A percentile compares a stretch with the other conserved stretches of the same genome.
Conservation (phyloP, 2,329 filamentous ascomycete genomes). For the Ustulina deusta region DNA sequence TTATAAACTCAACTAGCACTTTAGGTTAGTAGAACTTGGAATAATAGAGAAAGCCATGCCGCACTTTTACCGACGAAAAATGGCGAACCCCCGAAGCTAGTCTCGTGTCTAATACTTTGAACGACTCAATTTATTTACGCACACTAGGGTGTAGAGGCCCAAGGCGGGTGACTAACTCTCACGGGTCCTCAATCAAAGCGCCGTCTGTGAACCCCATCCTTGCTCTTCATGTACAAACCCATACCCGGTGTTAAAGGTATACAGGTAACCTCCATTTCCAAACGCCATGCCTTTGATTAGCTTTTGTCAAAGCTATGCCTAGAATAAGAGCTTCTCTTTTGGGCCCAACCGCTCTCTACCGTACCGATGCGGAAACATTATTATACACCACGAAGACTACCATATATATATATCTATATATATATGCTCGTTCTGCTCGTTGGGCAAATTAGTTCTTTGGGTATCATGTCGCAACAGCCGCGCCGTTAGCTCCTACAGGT, state of each 20-base stretch:
- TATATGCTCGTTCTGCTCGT: constrained; percentile 12
- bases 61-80: background rate
- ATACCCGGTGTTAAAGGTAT: constrained; percentile 10
- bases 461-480: constrained; percentile 45
- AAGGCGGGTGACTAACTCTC: background rate
- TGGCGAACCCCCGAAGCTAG: background rate
- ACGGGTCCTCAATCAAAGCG: constrained; percentile 12
- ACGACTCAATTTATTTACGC: constrained; percentile 20
- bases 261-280: constrained; percentile 27
- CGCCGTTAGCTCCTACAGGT: constrained; percentile 36
- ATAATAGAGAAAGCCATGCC: background rate
- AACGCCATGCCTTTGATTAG: constrained; percentile 32
- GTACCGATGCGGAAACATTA: constrained; percentile 19
- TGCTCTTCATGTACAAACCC: constrained; percentile 14
- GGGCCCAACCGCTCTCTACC: constrained; percentile 5
- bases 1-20: background rate
- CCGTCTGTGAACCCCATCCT: constrained; percentile 2
- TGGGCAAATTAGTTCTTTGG: constrained; percentile 24
- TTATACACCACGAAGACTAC: constrained; percentile 34
- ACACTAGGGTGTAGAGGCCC: constrained; percentile 5
- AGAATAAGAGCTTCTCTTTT: constrained; percentile 14
- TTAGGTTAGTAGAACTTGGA: background rate
- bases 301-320: constrained; percentile 24
- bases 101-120: background rate
- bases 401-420: too few species aligned